Evolutionary conservation across 306 rosid species (phyloP).

Genomic region (Acacia confusa): DNA sequence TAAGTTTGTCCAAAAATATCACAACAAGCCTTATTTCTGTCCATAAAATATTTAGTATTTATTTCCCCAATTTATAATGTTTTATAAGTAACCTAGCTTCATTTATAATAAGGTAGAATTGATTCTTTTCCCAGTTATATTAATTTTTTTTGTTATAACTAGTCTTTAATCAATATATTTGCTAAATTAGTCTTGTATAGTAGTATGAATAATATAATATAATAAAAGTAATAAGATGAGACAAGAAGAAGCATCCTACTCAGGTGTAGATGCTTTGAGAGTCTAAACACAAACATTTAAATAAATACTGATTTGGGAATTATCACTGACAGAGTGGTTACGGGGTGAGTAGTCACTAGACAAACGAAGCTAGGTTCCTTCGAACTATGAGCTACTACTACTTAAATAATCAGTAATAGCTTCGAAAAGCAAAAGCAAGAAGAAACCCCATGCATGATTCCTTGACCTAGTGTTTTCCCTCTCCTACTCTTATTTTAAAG

Average conservation of each 20-base stretch:
- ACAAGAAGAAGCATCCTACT: constrained; percentile 45
- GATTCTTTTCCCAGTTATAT: too few species aligned
- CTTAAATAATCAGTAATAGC: neutral
- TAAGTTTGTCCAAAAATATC: neutral
- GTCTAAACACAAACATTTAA: neutral
- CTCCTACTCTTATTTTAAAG: constrained; percentile 21
- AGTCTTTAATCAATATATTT: too few species aligned
- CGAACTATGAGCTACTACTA: constrained; percentile 40
- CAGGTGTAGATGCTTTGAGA: constrained; percentile 40
- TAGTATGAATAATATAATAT: too few species aligned
- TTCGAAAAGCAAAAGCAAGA: constrained; percentile 44
- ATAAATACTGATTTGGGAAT: constrained; percentile 37
- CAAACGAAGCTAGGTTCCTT: constrained; percentile 33
- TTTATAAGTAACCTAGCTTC: too few species aligned
- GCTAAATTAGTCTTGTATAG: neutral
- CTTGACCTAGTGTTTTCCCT: constrained; percentile 37
- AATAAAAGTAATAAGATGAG: constrained; percentile 2
- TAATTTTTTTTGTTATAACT: too few species aligned
- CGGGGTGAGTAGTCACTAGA: constrained; percentile 55
- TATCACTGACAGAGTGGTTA: constrained; percentile 56
- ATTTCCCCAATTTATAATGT: too few species aligned
- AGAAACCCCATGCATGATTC: constrained; percentile 39
- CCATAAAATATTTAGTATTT: too few species aligned
- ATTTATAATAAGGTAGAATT: too few species aligned
- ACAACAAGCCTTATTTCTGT: too few species aligned